Evolutionary conservation across 2,329 filamentous ascomycete genomes (phyloP), one percentile per base, ranked within the genome.

Genomic region (Alternaria postmessia): DNA sequence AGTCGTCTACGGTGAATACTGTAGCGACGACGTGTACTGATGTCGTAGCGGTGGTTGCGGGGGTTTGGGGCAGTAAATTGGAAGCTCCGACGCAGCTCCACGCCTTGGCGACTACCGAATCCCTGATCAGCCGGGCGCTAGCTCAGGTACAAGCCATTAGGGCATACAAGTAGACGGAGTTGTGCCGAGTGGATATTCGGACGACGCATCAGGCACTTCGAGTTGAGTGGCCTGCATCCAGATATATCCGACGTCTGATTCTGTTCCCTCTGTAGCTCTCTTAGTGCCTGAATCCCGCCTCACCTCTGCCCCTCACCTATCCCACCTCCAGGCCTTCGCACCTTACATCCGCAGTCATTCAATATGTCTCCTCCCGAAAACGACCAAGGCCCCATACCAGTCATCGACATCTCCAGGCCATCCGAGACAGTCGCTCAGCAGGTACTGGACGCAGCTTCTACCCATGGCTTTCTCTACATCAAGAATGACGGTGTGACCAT

Each of bases 381-480:
- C 3, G 8, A 49, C 24, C 58, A 60, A 9, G 57, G 62, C 8
- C 28, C 57, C 4, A 93, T 97, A 39, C 93, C 94, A 22, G 82
- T 97, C 53, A 92, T 98, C 69, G 91, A 97, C 77, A 89, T 97
- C 65, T 89, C 88, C 4, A 83, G 85, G 18, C 81, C 85, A 5
- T 83, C 84, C 28, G 69, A 79, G 9, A 82, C 90, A 65, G 90
- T 91, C 52, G 87, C 87, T 56, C 85, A 88, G 64, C 85, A 84
- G 57, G 81, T 98, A 42, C 88, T 97, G 42, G 86, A 91, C 62
- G 94, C 94, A 1, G 94, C 93, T 2, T 87, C 88, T 38, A 88
- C 89, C 54, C 90, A 93, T 79, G 94, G 94, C 62, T 98, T 98
- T 78, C 87, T 97, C 62, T 98, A 95, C 76, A 88, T 98, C 71